Evolutionary conservation across 2,329 filamentous ascomycete species (phyloP).

Genomic region (Xylaria sp.): DNA sequence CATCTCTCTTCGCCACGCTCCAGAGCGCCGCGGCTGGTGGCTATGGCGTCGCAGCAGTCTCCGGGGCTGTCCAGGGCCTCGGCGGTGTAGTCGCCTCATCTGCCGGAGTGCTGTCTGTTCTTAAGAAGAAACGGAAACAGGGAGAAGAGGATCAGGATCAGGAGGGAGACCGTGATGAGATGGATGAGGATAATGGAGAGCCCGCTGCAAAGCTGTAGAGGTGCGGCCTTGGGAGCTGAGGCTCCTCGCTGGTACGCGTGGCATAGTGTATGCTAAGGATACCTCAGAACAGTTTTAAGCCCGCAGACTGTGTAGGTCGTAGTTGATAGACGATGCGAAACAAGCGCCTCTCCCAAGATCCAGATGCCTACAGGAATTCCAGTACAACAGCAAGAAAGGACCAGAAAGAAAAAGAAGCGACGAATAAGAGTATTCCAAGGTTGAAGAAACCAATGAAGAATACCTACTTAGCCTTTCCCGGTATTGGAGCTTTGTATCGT

Average conservation of each 20-base stretch:
- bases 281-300: neutral
- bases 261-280: neutral
- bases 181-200: neutral
- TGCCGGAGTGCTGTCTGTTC: neutral
- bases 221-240: neutral
- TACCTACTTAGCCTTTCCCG: too few relatives aligned
- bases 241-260: neutral
- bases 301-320: too few relatives aligned
- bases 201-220: neutral
- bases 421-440: too few relatives aligned
- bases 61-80: slow-evolving; percentile 30
- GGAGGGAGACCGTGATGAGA: neutral
- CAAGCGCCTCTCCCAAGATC: too few relatives aligned
- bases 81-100: slow-evolving; percentile 22
- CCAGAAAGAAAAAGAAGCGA: too few relatives aligned
- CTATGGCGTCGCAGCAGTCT: slow-evolving; percentile 43
- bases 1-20: slow-evolving; percentile 40
- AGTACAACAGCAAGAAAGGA: too few relatives aligned
- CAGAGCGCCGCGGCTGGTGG: slow-evolving; percentile 44
- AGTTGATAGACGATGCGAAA: too few relatives aligned
- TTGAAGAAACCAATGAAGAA: too few relatives aligned
- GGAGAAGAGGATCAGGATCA: neutral
- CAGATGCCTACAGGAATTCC: too few relatives aligned
- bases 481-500: too few relatives aligned
- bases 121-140: neutral